phyloP scores from a whole-genome alignment of 2,329 filamentous ascomycete genomes.

The Nannizziopsis arthrosporioides region DNA sequence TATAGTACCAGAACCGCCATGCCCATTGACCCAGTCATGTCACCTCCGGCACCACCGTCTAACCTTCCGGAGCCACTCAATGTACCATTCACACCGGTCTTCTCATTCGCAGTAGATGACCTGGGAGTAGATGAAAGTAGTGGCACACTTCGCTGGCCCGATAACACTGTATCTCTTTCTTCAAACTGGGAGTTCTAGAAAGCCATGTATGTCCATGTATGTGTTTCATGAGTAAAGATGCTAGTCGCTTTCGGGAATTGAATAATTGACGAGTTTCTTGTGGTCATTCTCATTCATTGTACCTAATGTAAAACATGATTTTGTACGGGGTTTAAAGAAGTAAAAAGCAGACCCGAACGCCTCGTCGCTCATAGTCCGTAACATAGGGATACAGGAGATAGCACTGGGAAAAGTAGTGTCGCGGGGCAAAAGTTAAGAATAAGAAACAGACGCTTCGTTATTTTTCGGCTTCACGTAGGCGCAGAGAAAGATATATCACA shows the following conservation, averaged over 20 bases:
- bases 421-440: no score
- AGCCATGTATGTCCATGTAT: no score
- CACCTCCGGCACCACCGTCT: slow-evolving; percentile 25
- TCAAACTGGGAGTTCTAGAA: no score
- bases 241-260: neutral
- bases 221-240: neutral
- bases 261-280: neutral
- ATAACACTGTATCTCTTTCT: slow-evolving; percentile 30
- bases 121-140: slow-evolving; percentile 15
- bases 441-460: no score
- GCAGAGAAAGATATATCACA: no score
- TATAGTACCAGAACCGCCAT: slow-evolving; percentile 6
- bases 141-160: slow-evolving; percentile 22
- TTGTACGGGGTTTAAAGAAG: neutral
- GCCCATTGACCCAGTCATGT: slow-evolving; percentile 24
- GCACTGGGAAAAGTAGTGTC: neutral
- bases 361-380: slow-evolving; percentile 8
- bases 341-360: slow-evolving; percentile 2
- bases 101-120: slow-evolving; percentile 28
- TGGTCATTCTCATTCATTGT: neutral
- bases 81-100: slow-evolving; percentile 11
- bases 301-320: neutral
- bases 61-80: slow-evolving; percentile 14
- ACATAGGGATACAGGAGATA: neutral
- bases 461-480: no score